Percentiles rank a stretch among this genome's conserved stretches.
phyloP scores from a whole-genome alignment of 345 rosid species.

The Limnanthes douglasii region DNA sequence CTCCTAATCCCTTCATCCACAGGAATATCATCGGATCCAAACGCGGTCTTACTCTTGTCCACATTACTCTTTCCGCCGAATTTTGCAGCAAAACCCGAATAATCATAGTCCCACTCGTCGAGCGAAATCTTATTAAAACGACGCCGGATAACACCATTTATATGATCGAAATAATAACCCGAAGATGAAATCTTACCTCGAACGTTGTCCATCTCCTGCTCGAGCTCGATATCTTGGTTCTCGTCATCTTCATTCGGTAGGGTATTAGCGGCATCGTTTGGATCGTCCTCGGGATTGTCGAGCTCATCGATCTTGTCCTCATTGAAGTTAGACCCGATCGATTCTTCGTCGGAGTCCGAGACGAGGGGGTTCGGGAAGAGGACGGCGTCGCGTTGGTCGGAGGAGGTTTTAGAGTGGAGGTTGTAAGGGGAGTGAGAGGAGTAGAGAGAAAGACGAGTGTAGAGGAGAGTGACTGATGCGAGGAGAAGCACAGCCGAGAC shows the following conservation, averaged over 20 bases:
- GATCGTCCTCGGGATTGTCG: slow-evolving; percentile 60
- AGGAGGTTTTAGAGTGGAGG: slow-evolving; percentile 12
- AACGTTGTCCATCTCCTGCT: slow-evolving; percentile 16
- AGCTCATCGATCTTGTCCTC: slow-evolving; percentile 72
- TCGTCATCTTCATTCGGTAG: slow-evolving; percentile 11
- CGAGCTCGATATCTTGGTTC: slow-evolving; percentile 23
- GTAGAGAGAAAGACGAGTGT: slow-evolving; percentile 70
- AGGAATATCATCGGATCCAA: slow-evolving; percentile 74
- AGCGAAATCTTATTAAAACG: slow-evolving; percentile 51
- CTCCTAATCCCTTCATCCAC: slow-evolving; percentile 59
- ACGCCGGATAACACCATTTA: slow-evolving; percentile 44
- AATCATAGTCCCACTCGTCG: slow-evolving; percentile 83
- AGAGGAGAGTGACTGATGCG: slow-evolving; percentile 66
- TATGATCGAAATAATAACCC: slow-evolving; percentile 61
- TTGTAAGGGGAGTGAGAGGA: slow-evolving; percentile 15
- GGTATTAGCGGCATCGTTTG: slow-evolving; percentile 6
- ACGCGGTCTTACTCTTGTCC: slow-evolving; percentile 22
- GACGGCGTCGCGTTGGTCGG: slow-evolving; percentile 15
- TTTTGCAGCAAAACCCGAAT: slow-evolving; percentile 19
- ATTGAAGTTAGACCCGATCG: slow-evolving; percentile 8
- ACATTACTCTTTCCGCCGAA: background rate
- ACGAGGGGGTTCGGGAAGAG: slow-evolving; percentile 24
- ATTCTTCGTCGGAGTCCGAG: slow-evolving; percentile 45
- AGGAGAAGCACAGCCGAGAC: slow-evolving; percentile 73
- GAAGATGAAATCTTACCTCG: slow-evolving; percentile 23